Conservation (phyloP, 345 rosid species). For the Salix brachista region DNA sequence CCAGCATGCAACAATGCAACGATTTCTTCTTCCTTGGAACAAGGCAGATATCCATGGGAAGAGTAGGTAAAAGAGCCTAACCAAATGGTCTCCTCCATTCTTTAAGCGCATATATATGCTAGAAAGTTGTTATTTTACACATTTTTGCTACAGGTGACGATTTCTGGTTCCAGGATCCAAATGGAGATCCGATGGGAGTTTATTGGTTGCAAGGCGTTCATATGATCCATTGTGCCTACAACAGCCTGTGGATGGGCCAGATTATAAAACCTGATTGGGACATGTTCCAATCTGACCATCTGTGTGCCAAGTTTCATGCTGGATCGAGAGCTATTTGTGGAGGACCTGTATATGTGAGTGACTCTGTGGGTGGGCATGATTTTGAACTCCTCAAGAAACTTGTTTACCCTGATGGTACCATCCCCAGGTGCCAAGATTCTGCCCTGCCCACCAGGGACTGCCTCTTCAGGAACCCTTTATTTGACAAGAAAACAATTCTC, state of each 20-base stretch:
- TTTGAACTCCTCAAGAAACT: conserved; percentile 69
- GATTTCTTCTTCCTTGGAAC: conserved; percentile 91
- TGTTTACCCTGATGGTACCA: conserved; percentile 69
- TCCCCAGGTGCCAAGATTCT: conserved; percentile 67
- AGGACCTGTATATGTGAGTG: conserved; percentile 81
- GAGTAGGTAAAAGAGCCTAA: conserved; percentile 52
- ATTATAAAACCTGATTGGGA: conserved; percentile 94
- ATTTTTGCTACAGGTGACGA: conserved; percentile 58
- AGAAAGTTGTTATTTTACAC: neutral
- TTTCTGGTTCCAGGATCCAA: conserved; percentile 92
- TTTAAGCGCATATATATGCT: neutral
- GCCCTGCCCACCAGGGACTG: conserved; percentile 88
- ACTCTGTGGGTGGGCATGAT: conserved; percentile 64
- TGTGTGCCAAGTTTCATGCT: conserved; percentile 80
- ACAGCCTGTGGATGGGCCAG: conserved; percentile 94
- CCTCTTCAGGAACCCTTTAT: conserved; percentile 74
- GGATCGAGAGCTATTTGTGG: conserved; percentile 87
- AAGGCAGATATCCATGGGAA: conserved; percentile 68
- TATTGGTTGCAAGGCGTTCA: conserved; percentile 91
- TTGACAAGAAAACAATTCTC: conserved; percentile 65
- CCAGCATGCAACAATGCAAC: conserved; percentile 93
- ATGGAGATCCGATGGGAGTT: conserved; percentile 83
- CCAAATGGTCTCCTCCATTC: neutral
- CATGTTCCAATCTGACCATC: conserved; percentile 92
- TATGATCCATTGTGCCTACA: conserved; percentile 87